Base-by-base conservation (phyloP, 2,329 filamentous ascomycete species). In the Penicillium sp. region DNA sequence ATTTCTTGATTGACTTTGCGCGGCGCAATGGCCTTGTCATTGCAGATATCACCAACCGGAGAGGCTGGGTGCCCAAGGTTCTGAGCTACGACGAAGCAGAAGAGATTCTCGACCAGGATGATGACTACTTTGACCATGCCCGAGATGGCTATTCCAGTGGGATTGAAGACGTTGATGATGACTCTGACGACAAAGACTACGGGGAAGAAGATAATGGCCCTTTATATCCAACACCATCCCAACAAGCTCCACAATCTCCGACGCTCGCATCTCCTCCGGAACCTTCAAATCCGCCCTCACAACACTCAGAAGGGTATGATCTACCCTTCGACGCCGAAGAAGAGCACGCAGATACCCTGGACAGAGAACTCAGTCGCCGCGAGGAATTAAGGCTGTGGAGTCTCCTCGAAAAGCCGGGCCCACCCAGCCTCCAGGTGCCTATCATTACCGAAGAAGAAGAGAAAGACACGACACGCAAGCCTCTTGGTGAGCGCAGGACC, bases 11-110 rank as follows among this genome's bases (percentile, higher is more conserved):
- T 9, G 63, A 60, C 2, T 63, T 73, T 5, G 69, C 79, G 1
- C 69, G 76, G 43, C 71, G 78, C 44, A 77, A 73, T 50, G 65
- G 67, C 7, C 51, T 84, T 4, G 57, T 70, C 10, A 74, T 84
- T 2, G 67, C 70, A 31, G 63, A 61, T 21, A 54, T 53, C 16
- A 64, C 66, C 31, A 59, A 53, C 13, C 62, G 49, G 45, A 39
- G 38, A 10, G 7, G 25, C 4, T 27, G 25, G 25, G 25, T 27
- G 15, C 21, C 41, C 7, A 37, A 21, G n/a, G 9, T 21, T 14
- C 28, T 54, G 11, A 56, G 54, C 34, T 69, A 73, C 50, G 58
- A 69, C 47, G 59, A 71, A 53, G 52, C 42, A 2, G 39, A 48
- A 14, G 33, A 41, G 7, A 43, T 50, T 20, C 36, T 54, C 19